phyloP scores from a whole-genome alignment of 108 stramenopile species.

The Cyclotella cryptica region DNA sequence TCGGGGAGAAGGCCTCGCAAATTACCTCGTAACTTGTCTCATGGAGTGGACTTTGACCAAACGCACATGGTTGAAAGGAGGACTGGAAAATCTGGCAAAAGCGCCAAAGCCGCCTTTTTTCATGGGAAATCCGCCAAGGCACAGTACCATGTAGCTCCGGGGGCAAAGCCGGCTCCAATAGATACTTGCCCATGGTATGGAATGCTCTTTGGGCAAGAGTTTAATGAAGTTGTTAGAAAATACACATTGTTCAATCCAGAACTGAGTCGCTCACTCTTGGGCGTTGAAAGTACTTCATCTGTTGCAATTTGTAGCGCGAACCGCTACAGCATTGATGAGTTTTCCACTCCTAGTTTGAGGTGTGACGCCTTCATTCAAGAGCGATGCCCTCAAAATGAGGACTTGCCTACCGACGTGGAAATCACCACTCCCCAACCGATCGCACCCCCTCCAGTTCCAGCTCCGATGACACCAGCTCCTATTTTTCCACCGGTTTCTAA shows the following conservation, averaged over 20 bases:
- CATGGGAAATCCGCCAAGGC: neutral
- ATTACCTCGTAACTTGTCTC: neutral
- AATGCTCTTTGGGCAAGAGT: neutral
- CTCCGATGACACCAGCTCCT: neutral
- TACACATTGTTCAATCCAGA: slow-evolving; percentile 15
- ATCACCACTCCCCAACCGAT: neutral
- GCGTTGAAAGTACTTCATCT: neutral
- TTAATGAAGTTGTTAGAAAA: slow-evolving; percentile 1
- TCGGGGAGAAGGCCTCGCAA: neutral
- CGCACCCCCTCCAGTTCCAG: neutral
- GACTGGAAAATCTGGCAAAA: neutral
- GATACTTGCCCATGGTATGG: neutral
- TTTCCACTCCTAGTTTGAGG: neutral
- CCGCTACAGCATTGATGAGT: slow-evolving; percentile 33
- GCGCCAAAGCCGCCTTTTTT: neutral
- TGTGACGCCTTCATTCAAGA: slow-evolving; percentile 12
- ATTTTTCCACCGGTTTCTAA: neutral
- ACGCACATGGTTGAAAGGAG: neutral
- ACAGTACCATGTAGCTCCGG: neutral
- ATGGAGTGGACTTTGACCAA: neutral
- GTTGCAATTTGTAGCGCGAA: slow-evolving; percentile 25
- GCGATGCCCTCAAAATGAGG: slow-evolving; percentile 2
- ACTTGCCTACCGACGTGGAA: neutral
- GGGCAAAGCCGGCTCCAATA: neutral
- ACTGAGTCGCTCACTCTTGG: neutral